Evolutionary conservation across 805 yeast genomes (phyloP), one percentile per base, ranked within the genome.

Genomic region (Nakazawaea peltata): DNA sequence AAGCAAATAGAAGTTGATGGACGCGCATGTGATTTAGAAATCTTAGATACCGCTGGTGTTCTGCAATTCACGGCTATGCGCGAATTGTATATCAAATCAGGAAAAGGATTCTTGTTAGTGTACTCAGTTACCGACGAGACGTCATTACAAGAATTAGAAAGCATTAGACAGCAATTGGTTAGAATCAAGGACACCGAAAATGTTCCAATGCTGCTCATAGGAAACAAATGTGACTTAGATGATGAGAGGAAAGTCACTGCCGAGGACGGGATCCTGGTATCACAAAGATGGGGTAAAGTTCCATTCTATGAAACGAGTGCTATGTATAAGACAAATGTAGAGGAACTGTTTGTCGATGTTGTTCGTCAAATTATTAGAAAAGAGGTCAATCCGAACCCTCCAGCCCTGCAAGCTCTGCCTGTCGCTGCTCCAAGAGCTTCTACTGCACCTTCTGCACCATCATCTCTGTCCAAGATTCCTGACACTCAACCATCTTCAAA

Each of bases 61-160:
- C 78, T 95, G 16, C 97, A 88, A 59, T 90, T 86, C 63, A 84
- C 95, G 0, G 95, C 96, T 8, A 86, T 90, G 95, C 65, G 97
- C 44, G 96, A 88, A 52, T 57, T 83, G 32, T 83, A 83, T 53
- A 83, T 83, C 51, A 84, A 85, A 46, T 78, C 86, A 32, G 95
- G 97, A 9, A 83, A 81, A 50, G 97, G 80, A 3, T 73, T 73
- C 43, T 52, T 73, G 34, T 56, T 73, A 38, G 80, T 73, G 16
- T 73, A 73, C 44, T 71, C 78, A 1, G 80, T 73, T 11, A 70
- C 77, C 4, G 80, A 73, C 50, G 71, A 69, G 36, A 69, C 67
- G 51, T 73, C 96, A 4, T 62, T 88, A 41, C 70, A 79, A 42
- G 96, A 87, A 57, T 63, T 90, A 42, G 59, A 80, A 48, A 82